Evolutionary conservation across 306 rosid genomes (phyloP), one percentile per base, ranked within the genome.

Genomic region (Trifolium subterraneum): DNA sequence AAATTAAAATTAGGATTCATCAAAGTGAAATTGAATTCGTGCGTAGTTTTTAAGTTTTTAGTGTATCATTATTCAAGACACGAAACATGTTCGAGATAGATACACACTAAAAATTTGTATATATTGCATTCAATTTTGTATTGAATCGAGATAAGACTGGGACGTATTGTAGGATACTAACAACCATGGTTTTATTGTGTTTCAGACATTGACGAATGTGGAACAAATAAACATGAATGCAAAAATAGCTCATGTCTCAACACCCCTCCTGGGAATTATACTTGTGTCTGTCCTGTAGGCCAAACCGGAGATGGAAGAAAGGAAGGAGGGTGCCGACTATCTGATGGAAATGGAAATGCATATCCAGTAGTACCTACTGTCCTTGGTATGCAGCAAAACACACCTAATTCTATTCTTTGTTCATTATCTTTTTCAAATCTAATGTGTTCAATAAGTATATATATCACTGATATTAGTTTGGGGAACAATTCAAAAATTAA

Each of bases 131-230:
- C 39, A 36, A 10, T 36, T 36, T 36, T 36, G 39, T 1, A 36
- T 36, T 36, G 10, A 7, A 36, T 36, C 2, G 39, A 36, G 39
- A 36, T 36, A 36, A 1, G 39, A 36, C 39, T 36, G 0, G 10
- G 39, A 36, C 8, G 10, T 36, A 36, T 7, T 36, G 39, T 36
- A 8, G 10, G 39, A 36, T 36, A 36, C 8, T 36, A 36, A 36
- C 48, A 3, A 44, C 59, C 59, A 52, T 52, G 59, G 27, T 52
- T 52, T 52, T 8, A 55, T 12, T 5, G 4, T 56, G 11, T 58
- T 75, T 51, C 73, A 75, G 79, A 64, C 45, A 64, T 75, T 6
- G 19, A 75, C 33, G 79, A 75, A 65, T 75, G 79, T 25, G 8
- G 7, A 8, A 54, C 7, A 38, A 38, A 25, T 1, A 7, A 7